Conservation (phyloP, 805 yeast genomes). For the Monosporozyma solicola region DNA sequence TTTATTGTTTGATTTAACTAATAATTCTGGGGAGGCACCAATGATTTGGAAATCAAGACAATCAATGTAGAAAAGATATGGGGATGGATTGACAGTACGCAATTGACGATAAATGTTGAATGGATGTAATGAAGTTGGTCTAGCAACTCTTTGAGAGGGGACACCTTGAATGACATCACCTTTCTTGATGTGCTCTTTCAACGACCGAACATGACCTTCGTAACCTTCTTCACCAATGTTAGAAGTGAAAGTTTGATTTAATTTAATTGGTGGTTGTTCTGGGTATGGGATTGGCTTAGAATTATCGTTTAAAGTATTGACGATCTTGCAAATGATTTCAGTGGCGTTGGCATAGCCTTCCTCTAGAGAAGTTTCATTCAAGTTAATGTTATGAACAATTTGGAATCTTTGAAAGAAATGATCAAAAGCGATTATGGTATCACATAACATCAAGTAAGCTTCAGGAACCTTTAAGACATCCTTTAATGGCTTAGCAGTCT, state of each 20-base stretch:
- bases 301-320: constrained; percentile 39
- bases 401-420: constrained; percentile 91
- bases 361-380: constrained; percentile 29
- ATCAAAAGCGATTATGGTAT: constrained; percentile 84
- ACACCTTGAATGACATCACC: constrained; percentile 98
- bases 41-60: constrained; percentile 86
- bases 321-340: constrained; percentile 48
- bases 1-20: constrained; percentile 69
- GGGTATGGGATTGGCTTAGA: constrained; percentile 49
- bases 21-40: constrained; percentile 94
- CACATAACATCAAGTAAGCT: constrained; percentile 84
- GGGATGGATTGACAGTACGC: constrained; percentile 95
- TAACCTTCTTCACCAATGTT: constrained; percentile 93
- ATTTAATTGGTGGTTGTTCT: constrained; percentile 61
- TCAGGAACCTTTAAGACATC: constrained; percentile 86
- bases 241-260: constrained; percentile 64
- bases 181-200: constrained; percentile 72
- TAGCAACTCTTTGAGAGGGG: constrained; percentile 92
- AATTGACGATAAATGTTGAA: constrained; percentile 92
- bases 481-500: constrained; percentile 60
- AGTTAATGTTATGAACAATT: constrained; percentile 69
- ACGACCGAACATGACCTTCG: constrained; percentile 63
- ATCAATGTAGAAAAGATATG: constrained; percentile 91
- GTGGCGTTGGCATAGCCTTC: constrained; percentile 47
- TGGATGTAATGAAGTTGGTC: constrained; percentile 93